Conservation (phyloP, 345 rosid species). For the Salix brachista region DNA sequence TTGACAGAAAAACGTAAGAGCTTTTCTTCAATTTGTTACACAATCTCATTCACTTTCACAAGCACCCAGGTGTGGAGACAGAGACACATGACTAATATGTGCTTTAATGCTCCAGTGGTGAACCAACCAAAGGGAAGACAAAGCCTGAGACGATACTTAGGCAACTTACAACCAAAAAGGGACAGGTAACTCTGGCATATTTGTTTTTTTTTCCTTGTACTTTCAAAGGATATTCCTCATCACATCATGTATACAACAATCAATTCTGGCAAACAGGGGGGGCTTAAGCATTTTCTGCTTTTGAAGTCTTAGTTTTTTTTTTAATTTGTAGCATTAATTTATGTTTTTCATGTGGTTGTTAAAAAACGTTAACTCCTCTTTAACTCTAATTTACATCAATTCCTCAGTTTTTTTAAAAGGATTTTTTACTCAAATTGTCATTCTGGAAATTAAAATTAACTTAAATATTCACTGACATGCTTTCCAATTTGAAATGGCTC, state of each 20-base stretch:
- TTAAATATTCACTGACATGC: background rate
- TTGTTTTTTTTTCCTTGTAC: background rate
- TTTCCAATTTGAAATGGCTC: background rate
- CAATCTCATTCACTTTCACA: background rate
- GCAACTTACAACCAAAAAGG: slow-evolving; percentile 93
- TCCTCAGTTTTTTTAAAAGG: background rate
- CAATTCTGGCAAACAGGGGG: background rate
- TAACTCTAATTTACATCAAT: background rate
- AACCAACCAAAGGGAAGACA: slow-evolving; percentile 86
- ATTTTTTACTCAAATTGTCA: background rate
- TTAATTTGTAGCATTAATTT: background rate
- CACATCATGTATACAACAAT: background rate
- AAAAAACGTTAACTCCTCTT: too few relatives aligned
- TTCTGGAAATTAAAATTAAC: background rate
- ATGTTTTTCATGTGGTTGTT: background rate
- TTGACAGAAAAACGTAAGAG: slow-evolving; percentile 86
- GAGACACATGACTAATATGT: slow-evolving; percentile 6
- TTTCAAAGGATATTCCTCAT: background rate
- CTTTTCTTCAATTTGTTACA: slow-evolving; percentile 21
- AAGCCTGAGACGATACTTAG: slow-evolving; percentile 74
- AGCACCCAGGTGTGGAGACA: background rate
- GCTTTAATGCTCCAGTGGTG: slow-evolving; percentile 54
- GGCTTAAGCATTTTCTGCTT: background rate
- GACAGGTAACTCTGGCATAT: slow-evolving; percentile 53
- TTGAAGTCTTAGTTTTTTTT: background rate